Percentiles rank a stretch among this genome's conserved stretches.
Evolutionary conservation across 2,329 filamentous ascomycete species (phyloP).

Genomic region (Paraconiothyrium sp.): DNA sequence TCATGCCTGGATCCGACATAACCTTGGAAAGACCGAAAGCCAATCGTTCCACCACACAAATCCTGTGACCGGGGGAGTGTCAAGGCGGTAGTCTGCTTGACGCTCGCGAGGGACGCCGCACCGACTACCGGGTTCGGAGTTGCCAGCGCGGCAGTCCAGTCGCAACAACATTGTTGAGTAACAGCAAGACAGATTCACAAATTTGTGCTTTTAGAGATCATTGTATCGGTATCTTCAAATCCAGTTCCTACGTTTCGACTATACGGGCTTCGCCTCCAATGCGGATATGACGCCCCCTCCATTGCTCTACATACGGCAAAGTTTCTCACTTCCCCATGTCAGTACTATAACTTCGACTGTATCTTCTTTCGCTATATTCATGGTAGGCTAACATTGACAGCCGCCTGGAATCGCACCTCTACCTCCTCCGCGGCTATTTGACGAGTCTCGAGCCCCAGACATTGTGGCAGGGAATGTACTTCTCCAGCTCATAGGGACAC

Average conservation of each 20-base stretch:
- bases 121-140: neutral
- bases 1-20: neutral
- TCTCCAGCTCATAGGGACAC: constrained; percentile 26
- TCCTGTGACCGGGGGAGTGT: constrained; percentile 8
- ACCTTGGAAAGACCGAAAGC: neutral
- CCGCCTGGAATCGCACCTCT: neutral
- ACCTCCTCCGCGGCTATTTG: neutral
- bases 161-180: neutral
- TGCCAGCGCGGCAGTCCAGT: neutral
- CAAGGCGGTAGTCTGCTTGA: neutral
- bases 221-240: neutral
- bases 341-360: neutral
- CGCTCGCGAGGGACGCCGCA: neutral
- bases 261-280: neutral
- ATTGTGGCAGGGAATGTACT: constrained; percentile 31
- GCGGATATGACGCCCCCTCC: neutral
- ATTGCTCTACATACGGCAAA: constrained; percentile 4
- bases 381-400: neutral
- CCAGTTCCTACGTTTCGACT: neutral
- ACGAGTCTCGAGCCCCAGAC: constrained; percentile 26
- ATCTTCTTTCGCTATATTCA: neutral
- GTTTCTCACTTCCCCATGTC: constrained; percentile 9
- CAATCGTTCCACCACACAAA: constrained; percentile 3
- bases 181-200: neutral
- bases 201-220: neutral